phyloP scores from a whole-genome alignment of 768 basidiomycete genomes.

The Phanerochaete sordida region DNA sequence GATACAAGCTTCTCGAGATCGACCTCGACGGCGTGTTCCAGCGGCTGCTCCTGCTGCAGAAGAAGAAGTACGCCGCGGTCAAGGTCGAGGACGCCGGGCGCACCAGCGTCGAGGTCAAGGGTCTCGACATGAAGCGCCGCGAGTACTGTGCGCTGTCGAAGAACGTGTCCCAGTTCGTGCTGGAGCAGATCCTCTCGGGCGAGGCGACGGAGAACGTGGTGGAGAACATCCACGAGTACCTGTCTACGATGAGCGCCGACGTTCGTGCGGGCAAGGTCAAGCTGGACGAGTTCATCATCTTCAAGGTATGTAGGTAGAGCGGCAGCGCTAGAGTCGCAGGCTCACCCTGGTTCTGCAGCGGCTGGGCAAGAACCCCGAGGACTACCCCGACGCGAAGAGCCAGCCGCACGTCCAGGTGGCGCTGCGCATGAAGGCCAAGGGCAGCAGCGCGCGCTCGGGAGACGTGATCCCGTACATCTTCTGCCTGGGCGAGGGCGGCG shows the following conservation, averaged over 20 bases:
- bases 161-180: constrained; percentile 84
- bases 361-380: constrained; percentile 93
- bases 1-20: constrained; percentile 93
- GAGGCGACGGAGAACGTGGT: constrained; percentile 87
- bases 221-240: constrained; percentile 89
- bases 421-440: constrained; percentile 80
- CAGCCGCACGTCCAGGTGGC: constrained; percentile 98
- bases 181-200: constrained; percentile 89
- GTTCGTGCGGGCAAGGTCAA: constrained; percentile 75
- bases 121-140: constrained; percentile 97
- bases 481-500: constrained; percentile 73
- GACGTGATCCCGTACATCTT: constrained; percentile 98
- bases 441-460: constrained; percentile 75
- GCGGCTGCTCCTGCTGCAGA: constrained; percentile 87
- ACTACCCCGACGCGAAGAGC: constrained; percentile 92
- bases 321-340: not conserved
- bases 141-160: constrained; percentile 94
- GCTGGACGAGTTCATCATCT: constrained; percentile 92
- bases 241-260: constrained; percentile 70
- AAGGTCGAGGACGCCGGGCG: constrained; percentile 84
- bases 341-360: constrained; percentile 46
- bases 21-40: constrained; percentile 95
- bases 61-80: constrained; percentile 98
- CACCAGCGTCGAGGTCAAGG: constrained; percentile 88
- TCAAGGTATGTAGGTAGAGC: constrained; percentile 58